Evolutionary conservation across 208 protist species (phyloP), one percentile per base, ranked within the genome.

Genomic region (Trypanosoma brucei): DNA sequence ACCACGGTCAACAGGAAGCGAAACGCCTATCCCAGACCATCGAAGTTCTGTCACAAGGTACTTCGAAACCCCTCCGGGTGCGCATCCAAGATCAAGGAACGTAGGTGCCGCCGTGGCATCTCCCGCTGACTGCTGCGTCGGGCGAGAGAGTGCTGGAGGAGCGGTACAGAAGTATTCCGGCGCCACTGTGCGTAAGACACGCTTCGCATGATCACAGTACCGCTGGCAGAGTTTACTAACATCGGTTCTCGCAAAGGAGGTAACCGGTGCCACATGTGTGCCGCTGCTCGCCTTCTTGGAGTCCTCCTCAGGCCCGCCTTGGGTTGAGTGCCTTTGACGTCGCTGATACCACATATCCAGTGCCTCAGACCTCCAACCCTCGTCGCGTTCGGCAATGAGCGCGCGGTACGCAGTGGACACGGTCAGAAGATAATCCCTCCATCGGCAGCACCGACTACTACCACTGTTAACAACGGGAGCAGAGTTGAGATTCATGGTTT

Each of bases 11-110:
- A 60, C 57, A 36, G 83, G 54, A 31, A 93, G 83, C 0, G 83
- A 82, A 7, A 93, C 71, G 0, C 79, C 86, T n/a, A 86, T 73
- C 13, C 86, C 86, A n/a, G 49, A 59, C 83, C 86, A 93, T 9
- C 56, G 48, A n/a, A 89, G 62, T 36, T 86, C 60, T 3, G 76
- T 63, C 3, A 78, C 54, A 2, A 93, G 72, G 63, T 73, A 90
- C 62, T 81, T 84, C 9, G 83, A 84, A 30, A 93, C 76, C 0
- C 86, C 86, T 8, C 86, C 86, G 0, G 86, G 86, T 0, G 86
- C 83, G 50, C 72, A 81, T 14, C 86, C 86, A 40, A 93, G 59
- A 46, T 93, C 86, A 34, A 93, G 65, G 61, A 93, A 93, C 3
- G 72, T 72, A 49, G 62, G 68, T 5, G 64, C 2, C 54, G 38